These are phyloP conservation scores for Boletus smithii DNA, from an alignment of 1,284 basidiomycete genomes.

Conservation along the genomic window DNA sequence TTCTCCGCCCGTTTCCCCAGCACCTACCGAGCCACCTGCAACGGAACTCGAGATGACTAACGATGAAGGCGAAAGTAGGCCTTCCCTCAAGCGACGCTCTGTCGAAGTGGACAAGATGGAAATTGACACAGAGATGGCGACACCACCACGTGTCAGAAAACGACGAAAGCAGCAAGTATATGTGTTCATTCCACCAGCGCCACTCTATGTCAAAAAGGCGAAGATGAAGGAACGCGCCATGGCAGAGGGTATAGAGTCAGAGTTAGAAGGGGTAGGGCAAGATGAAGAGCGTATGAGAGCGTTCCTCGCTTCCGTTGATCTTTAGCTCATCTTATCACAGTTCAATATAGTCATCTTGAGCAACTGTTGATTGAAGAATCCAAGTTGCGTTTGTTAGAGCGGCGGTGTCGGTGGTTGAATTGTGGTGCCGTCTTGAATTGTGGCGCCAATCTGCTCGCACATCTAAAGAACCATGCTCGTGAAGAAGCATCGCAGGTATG, in stretches of 20 bases:
- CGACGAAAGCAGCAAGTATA: slow-evolving; percentile 27
- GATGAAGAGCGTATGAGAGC: slow-evolving; percentile 34
- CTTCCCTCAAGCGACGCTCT: slow-evolving; percentile 23
- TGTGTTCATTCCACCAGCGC: slow-evolving; percentile 30
- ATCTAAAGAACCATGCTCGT: slow-evolving; percentile 48
- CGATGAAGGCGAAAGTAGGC: slow-evolving; percentile 4
- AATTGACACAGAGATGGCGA: slow-evolving; percentile 1
- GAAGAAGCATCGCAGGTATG: slow-evolving; percentile 35
- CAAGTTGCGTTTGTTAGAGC: slow-evolving; percentile 44
- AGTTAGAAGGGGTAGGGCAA: slow-evolving; percentile 14
- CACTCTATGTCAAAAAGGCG: slow-evolving; percentile 22
- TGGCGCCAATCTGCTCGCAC: slow-evolving; percentile 44
- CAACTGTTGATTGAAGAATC: slow-evolving; percentile 42
- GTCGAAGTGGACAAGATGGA: slow-evolving; percentile 15
- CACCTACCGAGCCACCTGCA: slow-evolving; percentile 20
- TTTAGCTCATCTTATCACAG: slow-evolving; percentile 38
- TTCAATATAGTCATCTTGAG: slow-evolving; percentile 38
- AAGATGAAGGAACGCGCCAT: slow-evolving; percentile 12
- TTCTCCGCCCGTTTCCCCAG: slow-evolving; percentile 29
- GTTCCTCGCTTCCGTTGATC: slow-evolving; percentile 19
- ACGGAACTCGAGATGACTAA: slow-evolving; percentile 20
- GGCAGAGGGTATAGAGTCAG: slow-evolving; percentile 12
- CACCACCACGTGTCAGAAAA: slow-evolving; percentile 18
- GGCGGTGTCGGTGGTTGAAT: slow-evolving; percentile 55
- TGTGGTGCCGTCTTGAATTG: slow-evolving; percentile 58